A percentile compares a stretch with the other conserved stretches of the same genome.
Evolutionary conservation across 495 filamentous ascomycete species (phyloP).

Genomic region (Pseudomonodictys pantanalensis): DNA sequence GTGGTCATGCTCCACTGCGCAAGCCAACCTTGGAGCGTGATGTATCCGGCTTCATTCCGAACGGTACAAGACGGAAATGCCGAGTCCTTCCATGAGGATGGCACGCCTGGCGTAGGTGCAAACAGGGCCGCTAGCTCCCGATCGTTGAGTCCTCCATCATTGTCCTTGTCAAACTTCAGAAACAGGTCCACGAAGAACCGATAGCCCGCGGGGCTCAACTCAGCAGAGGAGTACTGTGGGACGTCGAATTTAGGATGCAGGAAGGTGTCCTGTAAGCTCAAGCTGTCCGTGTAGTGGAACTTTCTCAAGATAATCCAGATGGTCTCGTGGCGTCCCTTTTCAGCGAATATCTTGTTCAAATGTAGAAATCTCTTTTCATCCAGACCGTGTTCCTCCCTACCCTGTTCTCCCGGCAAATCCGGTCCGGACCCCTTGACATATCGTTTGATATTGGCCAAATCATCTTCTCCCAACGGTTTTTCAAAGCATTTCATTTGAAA

Average conservation of each 20-base stretch:
- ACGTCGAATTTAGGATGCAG: conserved; percentile 94
- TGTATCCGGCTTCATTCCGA: conserved; percentile 89
- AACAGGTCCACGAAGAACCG: conserved; percentile 97
- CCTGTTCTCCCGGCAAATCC: conserved; percentile 60
- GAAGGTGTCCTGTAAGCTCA: conserved; percentile 85
- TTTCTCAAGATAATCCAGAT: conserved; percentile 96
- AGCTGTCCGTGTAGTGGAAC: conserved; percentile 92
- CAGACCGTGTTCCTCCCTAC: too few species aligned
- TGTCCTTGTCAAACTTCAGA: conserved; percentile 91
- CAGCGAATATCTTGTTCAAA: conserved; percentile 91
- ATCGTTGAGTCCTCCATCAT: conserved; percentile 89
- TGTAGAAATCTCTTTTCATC: conserved; percentile 77
- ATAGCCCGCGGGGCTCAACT: conserved; percentile 91
- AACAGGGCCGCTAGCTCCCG: conserved; percentile 81
- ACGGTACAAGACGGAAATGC: conserved; percentile 91
- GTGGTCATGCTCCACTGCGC: conserved; percentile 99
- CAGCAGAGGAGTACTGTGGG: conserved; percentile 83
- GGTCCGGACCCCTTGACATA: conserved; percentile 68
- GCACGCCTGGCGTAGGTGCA: conserved; percentile 87
- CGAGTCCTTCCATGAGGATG: conserved; percentile 78
- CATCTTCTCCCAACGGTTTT: conserved; percentile 71
- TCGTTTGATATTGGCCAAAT: conserved; percentile 83
- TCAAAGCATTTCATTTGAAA: conserved; percentile 91
- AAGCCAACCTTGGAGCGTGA: conserved; percentile 95
- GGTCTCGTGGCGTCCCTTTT: conserved; percentile 97